Conservation (phyloP, 2,329 filamentous ascomycete genomes). For the Nemania diffusa region DNA sequence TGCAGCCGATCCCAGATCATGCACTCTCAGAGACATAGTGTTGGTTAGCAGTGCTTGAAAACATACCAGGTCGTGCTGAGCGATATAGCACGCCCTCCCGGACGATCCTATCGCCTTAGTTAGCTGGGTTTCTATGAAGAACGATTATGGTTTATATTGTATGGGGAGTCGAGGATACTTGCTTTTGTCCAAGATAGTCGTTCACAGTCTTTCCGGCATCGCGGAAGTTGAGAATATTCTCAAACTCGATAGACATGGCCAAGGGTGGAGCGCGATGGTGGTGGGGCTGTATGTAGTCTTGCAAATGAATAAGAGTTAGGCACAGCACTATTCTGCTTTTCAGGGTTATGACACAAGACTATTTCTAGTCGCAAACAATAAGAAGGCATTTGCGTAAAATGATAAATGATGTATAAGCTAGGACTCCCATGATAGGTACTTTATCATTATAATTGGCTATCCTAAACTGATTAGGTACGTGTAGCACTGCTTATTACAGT, state of each 20-base stretch:
- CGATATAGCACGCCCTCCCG: slow-evolving; percentile 74
- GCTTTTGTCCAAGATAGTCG: slow-evolving; percentile 65
- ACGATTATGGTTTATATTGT: not conserved
- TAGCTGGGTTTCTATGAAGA: slow-evolving; percentile 3
- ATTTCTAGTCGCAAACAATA: not conserved
- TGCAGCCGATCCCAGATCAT: not conserved
- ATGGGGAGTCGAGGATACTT: slow-evolving; percentile 39
- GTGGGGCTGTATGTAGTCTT: not conserved
- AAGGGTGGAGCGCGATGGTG: not conserved
- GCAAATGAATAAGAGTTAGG: not conserved
- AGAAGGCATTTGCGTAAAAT: not conserved
- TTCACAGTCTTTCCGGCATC: slow-evolving; percentile 79
- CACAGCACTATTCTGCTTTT: not conserved
- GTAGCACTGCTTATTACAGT: slow-evolving; percentile 3
- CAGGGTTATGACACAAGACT: not conserved
- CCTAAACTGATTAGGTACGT: not conserved
- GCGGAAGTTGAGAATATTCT: slow-evolving; percentile 78
- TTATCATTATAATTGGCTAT: not conserved
- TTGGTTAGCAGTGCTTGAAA: not conserved
- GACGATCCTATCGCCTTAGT: slow-evolving; percentile 54
- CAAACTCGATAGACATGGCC: slow-evolving; percentile 52
- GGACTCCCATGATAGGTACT: not conserved
- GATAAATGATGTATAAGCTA: not conserved
- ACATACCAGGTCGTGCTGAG: slow-evolving; percentile 69
- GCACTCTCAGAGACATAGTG: not conserved